A percentile compares a stretch with the other conserved stretches of the same genome.
Evolutionary conservation across 2,329 filamentous ascomycete genomes (phyloP).

Genomic region (Fusarium napiforme): DNA sequence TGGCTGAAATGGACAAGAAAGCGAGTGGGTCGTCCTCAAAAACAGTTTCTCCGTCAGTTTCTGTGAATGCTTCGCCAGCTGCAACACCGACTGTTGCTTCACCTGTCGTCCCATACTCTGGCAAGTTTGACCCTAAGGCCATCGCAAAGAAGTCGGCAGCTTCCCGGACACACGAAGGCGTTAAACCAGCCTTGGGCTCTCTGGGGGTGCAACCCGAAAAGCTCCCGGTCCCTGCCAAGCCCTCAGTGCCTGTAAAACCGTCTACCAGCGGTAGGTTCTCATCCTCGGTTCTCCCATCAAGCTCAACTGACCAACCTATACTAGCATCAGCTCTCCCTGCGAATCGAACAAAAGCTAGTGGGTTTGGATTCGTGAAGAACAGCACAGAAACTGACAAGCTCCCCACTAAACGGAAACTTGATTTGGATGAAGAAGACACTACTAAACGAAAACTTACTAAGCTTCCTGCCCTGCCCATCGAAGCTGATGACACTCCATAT

Average conservation of each 20-base stretch:
- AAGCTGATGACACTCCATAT: constrained; percentile 70
- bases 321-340: constrained; percentile 69
- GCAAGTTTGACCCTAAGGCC: constrained; percentile 88
- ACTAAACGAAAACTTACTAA: constrained; percentile 90
- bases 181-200: constrained; percentile 60
- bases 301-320: constrained; percentile 39
- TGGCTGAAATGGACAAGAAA: constrained; percentile 80
- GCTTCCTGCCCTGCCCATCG: constrained; percentile 80
- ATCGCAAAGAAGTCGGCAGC: constrained; percentile 82
- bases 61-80: constrained; percentile 62
- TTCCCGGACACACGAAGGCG: constrained; percentile 64
- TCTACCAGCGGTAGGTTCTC: constrained; percentile 50
- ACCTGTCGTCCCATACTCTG: constrained; percentile 71
- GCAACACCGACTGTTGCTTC: constrained; percentile 58
- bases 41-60: constrained; percentile 62
- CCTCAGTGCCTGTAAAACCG: constrained; percentile 48
- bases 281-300: not conserved
- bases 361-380: constrained; percentile 83
- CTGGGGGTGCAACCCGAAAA: constrained; percentile 56
- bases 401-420: constrained; percentile 77
- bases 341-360: constrained; percentile 78
- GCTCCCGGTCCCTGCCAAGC: constrained; percentile 47
- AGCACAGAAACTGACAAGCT: constrained; percentile 73
- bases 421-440: constrained; percentile 89
- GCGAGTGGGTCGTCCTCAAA: constrained; percentile 60